These are phyloP conservation scores for Neurospora crassa DNA, from an alignment of 2,329 filamentous ascomycete genomes.

Conservation along the genomic window DNA sequence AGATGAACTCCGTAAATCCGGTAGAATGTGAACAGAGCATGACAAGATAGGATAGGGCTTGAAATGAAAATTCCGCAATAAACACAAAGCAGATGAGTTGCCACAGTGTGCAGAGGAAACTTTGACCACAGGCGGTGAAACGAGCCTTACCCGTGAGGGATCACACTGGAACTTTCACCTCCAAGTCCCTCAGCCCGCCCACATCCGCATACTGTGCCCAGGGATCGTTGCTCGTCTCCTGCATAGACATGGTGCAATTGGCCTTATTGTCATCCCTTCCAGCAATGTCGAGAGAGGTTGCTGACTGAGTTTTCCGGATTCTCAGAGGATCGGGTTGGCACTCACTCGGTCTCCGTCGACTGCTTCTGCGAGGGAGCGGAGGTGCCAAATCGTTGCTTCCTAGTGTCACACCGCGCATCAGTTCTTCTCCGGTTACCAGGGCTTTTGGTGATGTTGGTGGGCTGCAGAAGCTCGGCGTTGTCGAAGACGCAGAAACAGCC, in stretches of 20 bases:
- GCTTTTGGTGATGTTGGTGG: not conserved
- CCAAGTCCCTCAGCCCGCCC: conserved; percentile 30
- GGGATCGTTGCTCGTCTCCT: conserved; percentile 22
- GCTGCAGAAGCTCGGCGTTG: not conserved
- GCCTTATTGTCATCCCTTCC: conserved; percentile 9
- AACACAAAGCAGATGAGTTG: not conserved
- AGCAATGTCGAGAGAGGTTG: conserved; percentile 7
- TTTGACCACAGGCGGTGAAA: not conserved
- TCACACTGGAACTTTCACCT: not conserved
- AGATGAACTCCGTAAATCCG: not conserved
- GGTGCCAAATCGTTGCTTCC: conserved; percentile 7
- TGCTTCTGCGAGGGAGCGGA: conserved; percentile 14
- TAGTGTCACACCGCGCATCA: conserved; percentile 1
- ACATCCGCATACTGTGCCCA: conserved; percentile 39
- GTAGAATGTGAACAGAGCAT: not conserved
- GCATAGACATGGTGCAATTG: conserved; percentile 2
- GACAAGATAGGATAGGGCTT: not conserved
- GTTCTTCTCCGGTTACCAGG: conserved; percentile 4
- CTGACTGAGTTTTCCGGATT: conserved; percentile 6
- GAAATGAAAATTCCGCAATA: not conserved
- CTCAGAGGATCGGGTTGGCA: conserved; percentile 8
- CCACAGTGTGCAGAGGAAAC: not conserved
- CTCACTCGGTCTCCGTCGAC: conserved; percentile 7
- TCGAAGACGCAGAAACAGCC: conserved; percentile 2
- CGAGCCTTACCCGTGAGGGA: not conserved